Conservation (phyloP, 2,329 filamentous ascomycete genomes). For the Diplocarpon rosae region DNA sequence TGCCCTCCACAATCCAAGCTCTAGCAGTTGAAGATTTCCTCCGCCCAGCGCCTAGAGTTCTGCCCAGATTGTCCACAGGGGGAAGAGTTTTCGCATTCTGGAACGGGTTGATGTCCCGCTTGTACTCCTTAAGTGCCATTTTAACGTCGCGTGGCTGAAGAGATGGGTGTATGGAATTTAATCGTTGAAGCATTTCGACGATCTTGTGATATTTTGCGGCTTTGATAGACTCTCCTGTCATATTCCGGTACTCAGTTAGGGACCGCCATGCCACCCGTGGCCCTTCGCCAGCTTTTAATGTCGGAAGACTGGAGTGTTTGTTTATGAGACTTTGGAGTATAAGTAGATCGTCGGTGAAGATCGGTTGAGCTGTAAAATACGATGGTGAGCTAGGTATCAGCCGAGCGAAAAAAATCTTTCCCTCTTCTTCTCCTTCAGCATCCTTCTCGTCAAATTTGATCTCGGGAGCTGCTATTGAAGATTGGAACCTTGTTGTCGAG, state of each 20-base stretch:
- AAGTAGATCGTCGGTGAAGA: slow-evolving; percentile 78
- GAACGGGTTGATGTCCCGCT: slow-evolving; percentile 62
- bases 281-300: slow-evolving; percentile 51
- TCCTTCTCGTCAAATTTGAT: slow-evolving; percentile 30
- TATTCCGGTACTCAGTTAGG: slow-evolving; percentile 61
- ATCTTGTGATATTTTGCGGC: slow-evolving; percentile 70
- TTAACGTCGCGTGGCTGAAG: slow-evolving; percentile 62
- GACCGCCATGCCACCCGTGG: slow-evolving; percentile 73
- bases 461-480: slow-evolving; percentile 33
- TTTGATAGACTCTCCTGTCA: slow-evolving; percentile 61
- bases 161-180: slow-evolving; percentile 77
- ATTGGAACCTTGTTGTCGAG: slow-evolving; percentile 22
- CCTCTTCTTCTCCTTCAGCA: slow-evolving; percentile 13
- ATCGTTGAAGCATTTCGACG: slow-evolving; percentile 60
- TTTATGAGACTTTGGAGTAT: slow-evolving; percentile 59
- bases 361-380: slow-evolving; percentile 84
- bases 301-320: slow-evolving; percentile 64
- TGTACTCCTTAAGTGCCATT: slow-evolving; percentile 56
- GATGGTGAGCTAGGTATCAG: slow-evolving; percentile 75
- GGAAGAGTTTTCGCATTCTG: slow-evolving; percentile 51
- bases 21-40: slow-evolving; percentile 80
- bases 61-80: slow-evolving; percentile 63
- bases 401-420: slow-evolving; percentile 44
- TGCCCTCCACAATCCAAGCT: slow-evolving; percentile 84
- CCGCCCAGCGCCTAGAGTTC: slow-evolving; percentile 69